Base-by-base conservation (phyloP, 495 filamentous ascomycete species). In the Hypoxylon crocopeplum region DNA sequence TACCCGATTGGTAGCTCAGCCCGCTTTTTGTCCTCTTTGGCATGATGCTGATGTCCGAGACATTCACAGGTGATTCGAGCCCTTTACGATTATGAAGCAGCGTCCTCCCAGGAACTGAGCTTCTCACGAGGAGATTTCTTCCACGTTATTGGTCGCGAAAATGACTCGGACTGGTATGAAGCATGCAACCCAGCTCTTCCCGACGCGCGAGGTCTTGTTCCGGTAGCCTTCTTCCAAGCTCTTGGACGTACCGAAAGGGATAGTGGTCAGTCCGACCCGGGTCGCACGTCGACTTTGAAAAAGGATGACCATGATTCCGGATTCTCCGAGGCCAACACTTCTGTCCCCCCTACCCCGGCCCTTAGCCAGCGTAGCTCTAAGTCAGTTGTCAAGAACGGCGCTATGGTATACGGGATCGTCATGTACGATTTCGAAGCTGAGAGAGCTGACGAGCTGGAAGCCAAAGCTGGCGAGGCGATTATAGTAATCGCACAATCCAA, bases 401-500 rank as follows among this genome's bases (percentile, higher is more conserved):
- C 90, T 50, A 95, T 94, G 86, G 91, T 98, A 7, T 98, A 98
- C 64, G 94, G 94, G 25, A 84, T 98, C 34, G 95, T 98, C 49
- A 87, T 93, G 79, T 98, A 98, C 68, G 95, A 98, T 72, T 98
- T 98, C 75, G 83, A 90, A 52, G 95, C 94, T 1, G 95, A 98
- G 72, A 82, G 95, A 46, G 90, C 93, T 1, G 95, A 98, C 62
- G 94, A 98, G 73, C 74, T 98, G 59, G 93, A 97, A 59, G 95
- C 95, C 20, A 95, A 94, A 72, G 86, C 88, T 39, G 95, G 94
- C 50, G 94, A 98, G 72, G 89, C 91, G 29, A 97, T 98, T 67
- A 97, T 98, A 51, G 92, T 98, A 21, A 98, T 98, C 69, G 94
- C 94, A 32, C 94, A 97, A 73, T 98, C 94, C n/a, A 97, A 98